Conservation (phyloP, 768 basidiomycete genomes). For the Lentinus tigrinus region DNA sequence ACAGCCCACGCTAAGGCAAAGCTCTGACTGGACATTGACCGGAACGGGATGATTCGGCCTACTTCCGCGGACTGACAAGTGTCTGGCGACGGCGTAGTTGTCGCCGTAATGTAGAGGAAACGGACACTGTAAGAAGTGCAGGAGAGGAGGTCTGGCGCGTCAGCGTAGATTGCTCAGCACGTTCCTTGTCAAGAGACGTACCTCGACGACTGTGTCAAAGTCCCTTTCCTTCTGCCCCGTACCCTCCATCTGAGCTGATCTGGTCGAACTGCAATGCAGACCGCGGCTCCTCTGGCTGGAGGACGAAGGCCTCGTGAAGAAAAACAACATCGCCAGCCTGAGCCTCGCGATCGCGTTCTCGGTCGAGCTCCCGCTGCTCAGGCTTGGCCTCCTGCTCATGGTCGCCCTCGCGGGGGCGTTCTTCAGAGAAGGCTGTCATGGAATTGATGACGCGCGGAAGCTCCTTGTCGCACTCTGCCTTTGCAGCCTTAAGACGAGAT, state of each 20-base stretch:
- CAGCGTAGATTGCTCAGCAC: conserved; percentile 39
- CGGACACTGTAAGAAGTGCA: conserved; percentile 60
- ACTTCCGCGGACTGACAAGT: conserved; percentile 65
- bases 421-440: conserved; percentile 94
- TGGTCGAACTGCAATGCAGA: conserved; percentile 64
- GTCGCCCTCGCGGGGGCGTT: conserved; percentile 77
- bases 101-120: conserved; percentile 64
- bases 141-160: conserved; percentile 56
- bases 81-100: conserved; percentile 63
- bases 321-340: conserved; percentile 35
- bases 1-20: conserved; percentile 73
- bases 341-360: conserved; percentile 58
- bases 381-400: conserved; percentile 62
- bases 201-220: conserved; percentile 61
- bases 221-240: conserved; percentile 73
- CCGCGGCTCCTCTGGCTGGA: conserved; percentile 56
- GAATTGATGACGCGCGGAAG: conserved; percentile 90
- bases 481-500: conserved; percentile 88
- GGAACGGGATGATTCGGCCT: conserved; percentile 42
- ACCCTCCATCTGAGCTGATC: conserved; percentile 78
- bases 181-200: conserved; percentile 57
- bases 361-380: conserved; percentile 47
- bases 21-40: conserved; percentile 50
- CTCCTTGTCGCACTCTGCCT: conserved; percentile 96
- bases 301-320: conserved; percentile 60